Base-by-base conservation (phyloP, 305 asterid species). In the Fraxinus nigra region DNA sequence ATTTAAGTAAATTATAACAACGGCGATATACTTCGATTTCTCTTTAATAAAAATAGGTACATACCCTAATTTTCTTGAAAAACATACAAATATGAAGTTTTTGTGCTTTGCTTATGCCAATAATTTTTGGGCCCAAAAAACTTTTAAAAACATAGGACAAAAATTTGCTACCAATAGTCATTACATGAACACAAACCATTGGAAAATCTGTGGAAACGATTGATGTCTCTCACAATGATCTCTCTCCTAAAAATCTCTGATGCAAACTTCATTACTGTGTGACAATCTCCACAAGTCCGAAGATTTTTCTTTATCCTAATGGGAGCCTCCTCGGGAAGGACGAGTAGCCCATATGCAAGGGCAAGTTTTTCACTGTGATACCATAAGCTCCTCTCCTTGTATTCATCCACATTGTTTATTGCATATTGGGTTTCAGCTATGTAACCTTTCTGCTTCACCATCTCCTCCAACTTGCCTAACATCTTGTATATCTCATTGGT, bases 221-320 rank as follows among this genome's bases (percentile, higher is more conserved):
- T 89, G 48, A 85, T 83, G 63, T 86, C 90, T 78, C 89, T 81
- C 37, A 89, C 78, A 67, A 89, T 84, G 75, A 89, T 89, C 83
- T 89, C 90, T 83, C 89, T 87, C 65, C 54, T 63, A 48, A 84
- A 89, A 80, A 87, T 78, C 65, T 56, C 86, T 7, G 92, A 89
- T 33, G 86, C 90, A 70, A 83, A 82, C 88, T 87, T 87, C 90
- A 89, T 85, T 40, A 87, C 88, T 33, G 83, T 48, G 76, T 84
- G 92, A 56, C 89, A 86, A 61, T 87, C 86, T n/a, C 79, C 84
- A 78, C 90, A 87, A 56, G 90, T 89, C 81, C 89, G 81, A 10
- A 86, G 86, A 63, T 89, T 89, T 85, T 89, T 89, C 84, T 87
- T 87, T 72, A 86, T 89, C 43, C 87, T 82, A 84, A 86, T 85